Conservation (phyloP, 257 asterid genomes). For the Asclepias syriaca region DNA sequence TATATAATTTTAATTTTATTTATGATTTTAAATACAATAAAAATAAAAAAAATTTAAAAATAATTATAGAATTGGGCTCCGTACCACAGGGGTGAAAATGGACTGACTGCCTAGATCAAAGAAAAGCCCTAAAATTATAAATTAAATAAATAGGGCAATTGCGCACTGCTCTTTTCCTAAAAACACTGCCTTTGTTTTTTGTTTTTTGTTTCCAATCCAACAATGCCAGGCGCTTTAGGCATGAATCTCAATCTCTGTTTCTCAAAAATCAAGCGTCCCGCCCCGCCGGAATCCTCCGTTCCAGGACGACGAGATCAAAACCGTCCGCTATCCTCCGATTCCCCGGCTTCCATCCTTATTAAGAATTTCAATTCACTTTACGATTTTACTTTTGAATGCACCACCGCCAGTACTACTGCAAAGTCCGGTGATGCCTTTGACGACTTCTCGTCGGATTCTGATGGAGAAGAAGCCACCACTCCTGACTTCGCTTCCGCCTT, state of each 20-base stretch:
- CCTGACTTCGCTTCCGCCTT: conserved; percentile 63
- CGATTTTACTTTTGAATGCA: conserved; percentile 31
- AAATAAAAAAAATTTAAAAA: too few species aligned
- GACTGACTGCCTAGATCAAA: too few species aligned
- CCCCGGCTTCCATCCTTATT: conserved; percentile 33
- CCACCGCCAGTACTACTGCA: conserved; percentile 16
- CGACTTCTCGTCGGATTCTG: conserved; percentile 24
- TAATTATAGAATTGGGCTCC: too few species aligned
- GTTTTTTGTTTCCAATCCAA: background rate
- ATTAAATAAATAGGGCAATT: too few species aligned
- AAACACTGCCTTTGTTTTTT: too few species aligned
- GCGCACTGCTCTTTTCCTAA: too few species aligned
- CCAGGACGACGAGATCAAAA: conserved; percentile 19
- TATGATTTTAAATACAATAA: too few species aligned
- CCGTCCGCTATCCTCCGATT: conserved; percentile 30
- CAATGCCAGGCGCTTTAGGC: conserved; percentile 37
- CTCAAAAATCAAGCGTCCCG: conserved; percentile 40
- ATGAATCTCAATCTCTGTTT: conserved; percentile 55
- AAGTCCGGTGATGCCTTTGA: conserved; percentile 14
- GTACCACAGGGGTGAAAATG: too few species aligned
- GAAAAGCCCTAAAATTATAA: too few species aligned
- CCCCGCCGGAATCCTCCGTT: conserved; percentile 30
- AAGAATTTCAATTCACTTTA: conserved; percentile 76
- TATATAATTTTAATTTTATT: too few species aligned
- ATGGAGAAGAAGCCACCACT: conserved; percentile 15